These are phyloP conservation scores for Fusarium sp. DNA, from an alignment of 2,329 filamentous ascomycete genomes.

Conservation along the genomic window DNA sequence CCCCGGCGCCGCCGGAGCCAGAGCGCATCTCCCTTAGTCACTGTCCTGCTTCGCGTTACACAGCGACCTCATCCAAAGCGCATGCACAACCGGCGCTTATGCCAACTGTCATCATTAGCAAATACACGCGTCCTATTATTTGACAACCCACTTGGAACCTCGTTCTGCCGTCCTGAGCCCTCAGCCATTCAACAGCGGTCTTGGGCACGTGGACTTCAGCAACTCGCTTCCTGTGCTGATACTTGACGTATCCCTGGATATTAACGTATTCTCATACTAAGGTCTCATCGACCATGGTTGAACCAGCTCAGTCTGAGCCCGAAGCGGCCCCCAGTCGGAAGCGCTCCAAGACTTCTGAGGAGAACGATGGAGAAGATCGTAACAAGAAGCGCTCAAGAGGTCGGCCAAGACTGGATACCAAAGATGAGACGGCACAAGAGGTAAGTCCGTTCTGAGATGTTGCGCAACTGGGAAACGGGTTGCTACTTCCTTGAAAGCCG, in stretches of 20 bases:
- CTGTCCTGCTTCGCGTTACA: background rate
- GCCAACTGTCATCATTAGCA: background rate
- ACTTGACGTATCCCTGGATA: background rate
- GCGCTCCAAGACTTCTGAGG: conserved; percentile 38
- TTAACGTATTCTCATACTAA: background rate
- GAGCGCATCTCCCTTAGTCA: background rate
- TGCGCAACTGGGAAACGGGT: background rate
- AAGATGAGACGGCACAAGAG: conserved; percentile 82
- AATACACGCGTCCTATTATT: background rate
- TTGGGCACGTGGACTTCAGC: background rate
- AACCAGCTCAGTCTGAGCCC: conserved; percentile 7
- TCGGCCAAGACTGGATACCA: conserved; percentile 79
- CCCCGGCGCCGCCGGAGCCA: conserved; percentile 10
- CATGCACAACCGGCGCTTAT: background rate
- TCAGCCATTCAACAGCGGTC: background rate
- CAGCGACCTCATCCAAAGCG: background rate
- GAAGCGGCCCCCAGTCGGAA: conserved; percentile 35
- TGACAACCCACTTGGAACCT: background rate
- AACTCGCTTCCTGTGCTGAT: background rate
- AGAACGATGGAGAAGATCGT: conserved; percentile 55
- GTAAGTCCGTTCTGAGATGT: conserved; percentile 61
- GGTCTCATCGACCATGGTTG: conserved; percentile 12
- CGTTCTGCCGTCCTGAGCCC: background rate
- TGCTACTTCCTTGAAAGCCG: background rate
- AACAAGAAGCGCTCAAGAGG: conserved; percentile 75